Percentiles rank a stretch among this genome's conserved stretches.
Conservation (phyloP, 257 asterid species). For the Buddleja alternifolia region DNA sequence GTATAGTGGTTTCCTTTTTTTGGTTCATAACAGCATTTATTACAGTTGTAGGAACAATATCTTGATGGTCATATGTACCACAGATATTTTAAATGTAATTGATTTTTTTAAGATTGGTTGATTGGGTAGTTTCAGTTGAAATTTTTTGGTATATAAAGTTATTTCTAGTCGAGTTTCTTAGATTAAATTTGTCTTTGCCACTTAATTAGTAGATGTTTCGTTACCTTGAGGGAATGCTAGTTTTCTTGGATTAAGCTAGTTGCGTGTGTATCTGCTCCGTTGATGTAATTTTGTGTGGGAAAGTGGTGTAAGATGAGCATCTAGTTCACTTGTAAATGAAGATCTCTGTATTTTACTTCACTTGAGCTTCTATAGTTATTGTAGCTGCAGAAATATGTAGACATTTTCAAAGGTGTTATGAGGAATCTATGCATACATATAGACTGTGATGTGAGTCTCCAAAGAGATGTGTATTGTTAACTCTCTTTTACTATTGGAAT, state of each 20-base stretch:
- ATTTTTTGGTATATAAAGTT: background rate
- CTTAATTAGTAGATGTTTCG: background rate
- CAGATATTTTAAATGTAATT: background rate
- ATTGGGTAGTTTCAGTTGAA: background rate
- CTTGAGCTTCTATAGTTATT: background rate
- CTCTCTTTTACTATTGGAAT: background rate
- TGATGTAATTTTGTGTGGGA: background rate
- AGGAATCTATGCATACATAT: background rate
- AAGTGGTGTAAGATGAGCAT: no score
- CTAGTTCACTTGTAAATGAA: background rate
- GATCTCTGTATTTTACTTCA: background rate
- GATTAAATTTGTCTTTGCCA: background rate
- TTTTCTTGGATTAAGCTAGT: constrained; percentile 15
- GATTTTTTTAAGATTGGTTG: background rate
- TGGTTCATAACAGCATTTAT: background rate
- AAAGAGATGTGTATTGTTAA: no score
- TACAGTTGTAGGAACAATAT: background rate
- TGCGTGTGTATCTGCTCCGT: background rate
- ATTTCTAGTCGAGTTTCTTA: background rate
- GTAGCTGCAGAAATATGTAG: background rate
- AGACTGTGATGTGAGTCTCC: background rate
- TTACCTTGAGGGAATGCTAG: background rate
- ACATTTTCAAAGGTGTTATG: background rate
- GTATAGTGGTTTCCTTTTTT: background rate
- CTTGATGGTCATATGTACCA: background rate